Evolutionary conservation across 805 yeast genomes (phyloP).

Genomic region (Scheffersomyces amazonensis): DNA sequence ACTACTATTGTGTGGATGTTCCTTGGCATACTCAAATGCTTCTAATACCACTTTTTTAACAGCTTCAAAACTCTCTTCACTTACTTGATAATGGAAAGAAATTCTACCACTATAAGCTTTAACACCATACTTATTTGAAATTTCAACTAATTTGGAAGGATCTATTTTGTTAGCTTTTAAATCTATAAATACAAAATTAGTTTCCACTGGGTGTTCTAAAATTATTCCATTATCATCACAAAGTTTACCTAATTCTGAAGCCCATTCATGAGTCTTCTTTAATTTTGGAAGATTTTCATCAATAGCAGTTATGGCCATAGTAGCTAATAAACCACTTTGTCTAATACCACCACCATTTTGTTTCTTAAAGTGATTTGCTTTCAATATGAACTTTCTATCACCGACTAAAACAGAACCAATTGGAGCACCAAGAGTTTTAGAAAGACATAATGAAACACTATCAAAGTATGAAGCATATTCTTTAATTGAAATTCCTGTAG

Average conservation of each 20-base stretch:
- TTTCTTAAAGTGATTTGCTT: slow-evolving; percentile 82
- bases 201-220: slow-evolving; percentile 73
- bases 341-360: slow-evolving; percentile 94
- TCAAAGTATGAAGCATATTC: slow-evolving; percentile 80
- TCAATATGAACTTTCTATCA: slow-evolving; percentile 49
- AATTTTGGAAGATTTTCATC: slow-evolving; percentile 67
- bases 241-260: slow-evolving; percentile 51
- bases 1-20: slow-evolving; percentile 40
- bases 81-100: slow-evolving; percentile 65
- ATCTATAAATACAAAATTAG: slow-evolving; percentile 82
- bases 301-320: slow-evolving; percentile 79
- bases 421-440: slow-evolving; percentile 92
- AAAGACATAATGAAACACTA: slow-evolving; percentile 84
- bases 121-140: slow-evolving; percentile 59
- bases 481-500: slow-evolving; percentile 60
- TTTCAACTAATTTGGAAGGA: slow-evolving; percentile 49
- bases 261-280: slow-evolving; percentile 47
- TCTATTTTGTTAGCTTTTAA: slow-evolving; percentile 51
- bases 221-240: slow-evolving; percentile 52
- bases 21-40: slow-evolving; percentile 50
- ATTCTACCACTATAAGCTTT: slow-evolving; percentile 70
- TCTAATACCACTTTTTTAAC: slow-evolving; percentile 54
- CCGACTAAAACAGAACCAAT: slow-evolving; percentile 89
- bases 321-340: slow-evolving; percentile 78
- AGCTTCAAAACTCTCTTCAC: slow-evolving; percentile 26